Base-by-base conservation (phyloP, 352 stramenopile species). In the Pythium scleroteichum region DNA sequence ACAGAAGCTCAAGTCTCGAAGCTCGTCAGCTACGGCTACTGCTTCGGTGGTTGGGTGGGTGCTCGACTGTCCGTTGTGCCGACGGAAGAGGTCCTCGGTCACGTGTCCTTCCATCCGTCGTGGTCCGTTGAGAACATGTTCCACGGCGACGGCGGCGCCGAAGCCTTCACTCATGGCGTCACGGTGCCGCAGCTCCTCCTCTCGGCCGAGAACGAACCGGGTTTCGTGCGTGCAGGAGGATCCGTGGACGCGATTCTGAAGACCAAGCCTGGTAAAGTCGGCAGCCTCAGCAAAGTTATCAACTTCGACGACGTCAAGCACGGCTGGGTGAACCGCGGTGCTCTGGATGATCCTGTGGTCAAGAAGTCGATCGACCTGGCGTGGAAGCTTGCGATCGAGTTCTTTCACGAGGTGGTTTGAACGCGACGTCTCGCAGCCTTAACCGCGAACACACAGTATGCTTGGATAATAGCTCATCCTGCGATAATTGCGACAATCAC, bases 251-350 rank as follows among this genome's bases (percentile, higher is more conserved):
- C 5, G 10, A 35, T 35, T 10, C 29, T 35, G 29, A 35, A 10
- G 10, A 35, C 5, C 29, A 35, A 35, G 29, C 5, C 5, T 10
- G 29, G 29, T 10, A 35, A 35, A 35, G 29, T 35, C 10, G 29
- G 5, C 29, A 35, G 10, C 29, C 29, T 35, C 29, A 35, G 29
- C 10, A 5, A 10, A 35, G 29, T 35, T 10, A 29, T 73, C 13
- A 64, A 81, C 52, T 86, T 80, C 62, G 52, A 57, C 6, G 45
- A 73, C 20, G 64, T 83, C 19, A 57, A 72, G n/a, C 72, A 86
- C 44, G 69, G 73, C 33, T 89, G 75, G 75, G 75, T 85, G 38
- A 77, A 79, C 66, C 68, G 75, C 56, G 73, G 73, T 17, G 68
- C 82, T 46, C 14, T 86, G 16, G 57, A 69, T 8, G 19, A 63